Conservation (phyloP, 148 eudicot genomes). For the Silene latifolia region DNA sequence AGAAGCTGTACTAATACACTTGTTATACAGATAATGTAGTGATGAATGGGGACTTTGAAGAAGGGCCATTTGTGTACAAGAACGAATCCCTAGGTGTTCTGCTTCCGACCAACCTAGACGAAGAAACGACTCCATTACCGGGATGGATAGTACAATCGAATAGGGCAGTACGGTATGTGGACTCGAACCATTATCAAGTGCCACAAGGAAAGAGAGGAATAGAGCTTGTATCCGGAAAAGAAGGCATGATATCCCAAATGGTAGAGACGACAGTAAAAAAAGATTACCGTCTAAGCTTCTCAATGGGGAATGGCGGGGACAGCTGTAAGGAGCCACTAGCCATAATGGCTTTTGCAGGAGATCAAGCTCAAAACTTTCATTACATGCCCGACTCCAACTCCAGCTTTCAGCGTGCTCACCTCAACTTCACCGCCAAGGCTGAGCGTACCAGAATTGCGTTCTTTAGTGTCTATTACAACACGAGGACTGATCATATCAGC, state of each 20-base stretch:
- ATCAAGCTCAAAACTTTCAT: conserved; percentile 80
- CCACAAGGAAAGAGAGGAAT: conserved; percentile 87
- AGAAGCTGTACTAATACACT: not conserved
- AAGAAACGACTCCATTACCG: conserved; percentile 71
- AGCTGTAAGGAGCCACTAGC: conserved; percentile 83
- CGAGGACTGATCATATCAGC: conserved; percentile 91
- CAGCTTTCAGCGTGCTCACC: conserved; percentile 43
- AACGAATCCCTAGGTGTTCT: conserved; percentile 84
- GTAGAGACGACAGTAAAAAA: conserved; percentile 74
- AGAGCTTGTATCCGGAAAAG: conserved; percentile 87
- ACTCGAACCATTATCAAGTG: conserved; percentile 68
- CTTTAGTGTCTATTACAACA: conserved; percentile 87
- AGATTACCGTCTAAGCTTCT: conserved; percentile 59
- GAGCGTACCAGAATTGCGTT: conserved; percentile 85
- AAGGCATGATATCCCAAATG: conserved; percentile 95
- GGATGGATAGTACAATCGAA: conserved; percentile 97
- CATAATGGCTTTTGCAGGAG: conserved; percentile 92
- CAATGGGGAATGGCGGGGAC: conserved; percentile 74
- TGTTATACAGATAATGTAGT: conserved; percentile 63
- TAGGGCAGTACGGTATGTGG: conserved; percentile 83
- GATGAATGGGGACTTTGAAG: conserved; percentile 86
- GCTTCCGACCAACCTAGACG: conserved; percentile 89
- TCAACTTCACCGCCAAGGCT: conserved; percentile 88
- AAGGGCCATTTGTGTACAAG: conserved; percentile 88
- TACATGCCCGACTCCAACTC: conserved; percentile 60